phyloP scores from a whole-genome alignment of 2,329 filamentous ascomycete species.

The Pestalotiopsis sp. region DNA sequence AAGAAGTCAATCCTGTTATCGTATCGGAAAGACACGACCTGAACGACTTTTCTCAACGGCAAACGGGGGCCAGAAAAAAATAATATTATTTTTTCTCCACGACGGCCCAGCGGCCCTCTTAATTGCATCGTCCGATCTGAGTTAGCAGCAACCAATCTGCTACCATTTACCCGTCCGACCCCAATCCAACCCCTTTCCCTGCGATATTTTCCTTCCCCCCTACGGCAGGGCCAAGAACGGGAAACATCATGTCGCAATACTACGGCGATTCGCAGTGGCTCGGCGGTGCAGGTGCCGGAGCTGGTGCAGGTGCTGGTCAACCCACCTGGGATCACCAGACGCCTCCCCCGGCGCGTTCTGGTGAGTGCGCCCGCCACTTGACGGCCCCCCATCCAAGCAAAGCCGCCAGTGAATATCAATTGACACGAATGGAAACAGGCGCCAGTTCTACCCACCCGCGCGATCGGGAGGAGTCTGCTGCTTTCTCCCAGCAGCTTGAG shows the following conservation, averaged over 20 bases:
- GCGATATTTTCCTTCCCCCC: not conserved
- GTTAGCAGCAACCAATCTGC: not conserved
- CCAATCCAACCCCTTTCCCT: not conserved
- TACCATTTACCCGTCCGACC: not conserved
- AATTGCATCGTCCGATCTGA: not conserved
- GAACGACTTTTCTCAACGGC: not conserved
- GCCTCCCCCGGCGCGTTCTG: slow-evolving; percentile 69
- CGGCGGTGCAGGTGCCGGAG: slow-evolving; percentile 32
- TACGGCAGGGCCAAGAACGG: not conserved
- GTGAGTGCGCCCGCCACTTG: slow-evolving; percentile 42
- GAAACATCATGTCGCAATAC: slow-evolving; percentile 34
- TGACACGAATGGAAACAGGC: slow-evolving; percentile 50
- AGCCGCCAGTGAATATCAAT: slow-evolving; percentile 20
- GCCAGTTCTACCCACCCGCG: slow-evolving; percentile 74
- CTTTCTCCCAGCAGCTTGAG: slow-evolving; percentile 87
- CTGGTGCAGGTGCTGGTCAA: slow-evolving; percentile 50
- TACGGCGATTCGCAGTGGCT: slow-evolving; percentile 37
- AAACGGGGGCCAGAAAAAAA: not conserved
- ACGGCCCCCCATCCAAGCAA: not conserved
- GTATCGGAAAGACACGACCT: not conserved
- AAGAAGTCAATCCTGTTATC: not conserved
- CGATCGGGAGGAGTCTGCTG: slow-evolving; percentile 75
- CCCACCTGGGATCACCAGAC: slow-evolving; percentile 73
- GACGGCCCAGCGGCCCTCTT: not conserved
- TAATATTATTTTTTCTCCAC: not conserved